Conservation (phyloP, 768 basidiomycete genomes). For the Lyophyllum decastes region DNA sequence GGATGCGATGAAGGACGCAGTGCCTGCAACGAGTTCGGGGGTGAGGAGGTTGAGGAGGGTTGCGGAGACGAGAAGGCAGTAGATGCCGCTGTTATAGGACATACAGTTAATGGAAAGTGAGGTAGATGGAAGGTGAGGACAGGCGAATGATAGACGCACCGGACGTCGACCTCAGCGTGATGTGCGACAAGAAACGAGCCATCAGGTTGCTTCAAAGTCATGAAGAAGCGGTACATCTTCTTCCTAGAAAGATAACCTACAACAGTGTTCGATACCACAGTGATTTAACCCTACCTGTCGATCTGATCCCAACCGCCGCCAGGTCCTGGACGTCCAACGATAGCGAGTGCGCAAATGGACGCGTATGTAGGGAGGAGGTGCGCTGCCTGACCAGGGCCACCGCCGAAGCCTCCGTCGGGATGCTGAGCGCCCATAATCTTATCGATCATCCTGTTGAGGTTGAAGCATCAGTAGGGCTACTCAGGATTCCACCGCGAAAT, state of each 20-base stretch:
- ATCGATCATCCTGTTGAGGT: slow-evolving; percentile 63
- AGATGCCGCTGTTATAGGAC: slow-evolving; percentile 68
- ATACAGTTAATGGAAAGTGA: background rate
- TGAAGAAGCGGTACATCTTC: slow-evolving; percentile 85
- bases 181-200: slow-evolving; percentile 90
- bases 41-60: slow-evolving; percentile 85
- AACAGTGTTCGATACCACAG: background rate
- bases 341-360: slow-evolving; percentile 78
- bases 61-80: slow-evolving; percentile 86
- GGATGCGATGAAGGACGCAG: slow-evolving; percentile 77
- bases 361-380: slow-evolving; percentile 94
- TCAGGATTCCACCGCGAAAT: background rate
- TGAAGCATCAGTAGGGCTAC: background rate
- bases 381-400: slow-evolving; percentile 85
- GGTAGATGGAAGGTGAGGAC: background rate
- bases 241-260: slow-evolving; percentile 39
- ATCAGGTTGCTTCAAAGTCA: slow-evolving; percentile 89
- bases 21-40: slow-evolving; percentile 78
- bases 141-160: slow-evolving; percentile 47
- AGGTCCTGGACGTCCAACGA: slow-evolving; percentile 72
- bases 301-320: slow-evolving; percentile 87
- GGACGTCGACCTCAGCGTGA: slow-evolving; percentile 91
- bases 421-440: slow-evolving; percentile 85
- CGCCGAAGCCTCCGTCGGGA: slow-evolving; percentile 87
- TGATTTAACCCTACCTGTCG: slow-evolving; percentile 54